Percentiles rank a stretch among this genome's conserved stretches.
Evolutionary conservation across 2,329 filamentous ascomycete genomes (phyloP).

Genomic region (Aciculosporium take): DNA sequence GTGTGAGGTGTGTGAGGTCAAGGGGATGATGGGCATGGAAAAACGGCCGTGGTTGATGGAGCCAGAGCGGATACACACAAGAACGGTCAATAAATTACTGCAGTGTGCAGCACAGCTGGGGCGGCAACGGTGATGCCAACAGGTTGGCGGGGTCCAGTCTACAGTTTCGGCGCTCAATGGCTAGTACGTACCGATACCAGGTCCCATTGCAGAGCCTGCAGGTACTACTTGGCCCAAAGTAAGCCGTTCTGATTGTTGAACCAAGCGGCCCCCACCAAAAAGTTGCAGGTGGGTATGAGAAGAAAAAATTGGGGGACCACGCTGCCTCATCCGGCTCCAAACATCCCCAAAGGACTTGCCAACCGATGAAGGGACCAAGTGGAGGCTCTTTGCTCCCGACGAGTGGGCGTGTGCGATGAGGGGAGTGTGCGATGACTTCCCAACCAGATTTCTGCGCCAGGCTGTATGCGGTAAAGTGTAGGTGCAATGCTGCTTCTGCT

Average conservation of each 20-base stretch:
- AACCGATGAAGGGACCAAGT: not conserved
- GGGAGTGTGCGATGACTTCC: slow-evolving; percentile 4
- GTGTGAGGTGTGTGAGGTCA: not conserved
- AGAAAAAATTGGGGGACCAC: slow-evolving; percentile 20
- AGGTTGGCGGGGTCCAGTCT: not conserved
- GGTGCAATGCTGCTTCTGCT: not conserved
- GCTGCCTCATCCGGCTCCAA: not conserved
- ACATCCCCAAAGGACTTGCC: slow-evolving; percentile 1
- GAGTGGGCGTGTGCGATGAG: slow-evolving; percentile 1
- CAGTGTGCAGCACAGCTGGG: not conserved
- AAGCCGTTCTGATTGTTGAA: slow-evolving; percentile 22
- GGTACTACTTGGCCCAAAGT: not conserved
- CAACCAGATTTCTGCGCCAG: slow-evolving; percentile 13
- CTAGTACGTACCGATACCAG: slow-evolving; percentile 3
- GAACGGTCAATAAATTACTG: not conserved
- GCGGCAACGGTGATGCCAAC: not conserved
- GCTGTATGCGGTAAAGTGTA: slow-evolving; percentile 6
- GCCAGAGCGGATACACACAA: not conserved
- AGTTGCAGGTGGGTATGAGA: slow-evolving; percentile 12
- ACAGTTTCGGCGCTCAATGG: not conserved
- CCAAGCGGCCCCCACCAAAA: slow-evolving; percentile 20
- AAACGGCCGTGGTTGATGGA: slow-evolving; percentile 1
- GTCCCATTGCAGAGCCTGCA: not conserved
- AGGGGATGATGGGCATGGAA: not conserved
- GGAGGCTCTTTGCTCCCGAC: not conserved